Base-by-base conservation (phyloP, 495 filamentous ascomycete species). In the Aspergillus panamensis region DNA sequence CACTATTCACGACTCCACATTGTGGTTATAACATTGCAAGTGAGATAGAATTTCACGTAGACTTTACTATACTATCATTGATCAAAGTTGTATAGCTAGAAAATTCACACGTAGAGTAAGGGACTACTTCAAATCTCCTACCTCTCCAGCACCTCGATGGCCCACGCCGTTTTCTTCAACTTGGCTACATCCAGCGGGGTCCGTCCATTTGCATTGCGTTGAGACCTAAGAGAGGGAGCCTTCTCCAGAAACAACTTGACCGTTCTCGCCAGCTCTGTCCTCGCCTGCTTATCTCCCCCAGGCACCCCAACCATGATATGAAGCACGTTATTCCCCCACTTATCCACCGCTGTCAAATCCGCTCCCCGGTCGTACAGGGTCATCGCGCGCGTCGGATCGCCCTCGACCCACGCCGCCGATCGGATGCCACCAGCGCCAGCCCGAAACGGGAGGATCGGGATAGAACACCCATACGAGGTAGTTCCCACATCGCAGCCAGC, bases 261-360 rank as follows among this genome's bases (percentile, higher is more conserved):
- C 6, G 64, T 67, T 10, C 48, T 49, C 10, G 8, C 48, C 7
- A 49, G 35, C 19, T 59, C 55, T 8, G n/a, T 3, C n/a, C 21
- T 39, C 2, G 21, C 47, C 43, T 48, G 37, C 7, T 5, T 44
- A 25, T 56, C 47, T 6, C 31, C 3, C 3, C 20, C 37, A 9
- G 37, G 12, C 12, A 40, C 6, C 14, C 40, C 50, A 5, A 59
- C 65, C 12, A 71, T 21, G 16, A 55, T 17, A 62, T 71, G 66
- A n/a, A 69, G 50, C 1, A 60, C 62, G 33, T 64, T 71, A 30
- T 69, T 66, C 1, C 62, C 64, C 0, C 53, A 5, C 19, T 63
- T 25, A 49, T 69, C 66, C 0, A 59, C 47, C 16, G 59, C 66
- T 2, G 56, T 54, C 8, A 71, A 14, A 57, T 69, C 54, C 1